Percentiles rank a stretch among this genome's conserved stretches.
Evolutionary conservation across 495 filamentous ascomycete species (phyloP).

Genomic region (Rhypophila decipiens): DNA sequence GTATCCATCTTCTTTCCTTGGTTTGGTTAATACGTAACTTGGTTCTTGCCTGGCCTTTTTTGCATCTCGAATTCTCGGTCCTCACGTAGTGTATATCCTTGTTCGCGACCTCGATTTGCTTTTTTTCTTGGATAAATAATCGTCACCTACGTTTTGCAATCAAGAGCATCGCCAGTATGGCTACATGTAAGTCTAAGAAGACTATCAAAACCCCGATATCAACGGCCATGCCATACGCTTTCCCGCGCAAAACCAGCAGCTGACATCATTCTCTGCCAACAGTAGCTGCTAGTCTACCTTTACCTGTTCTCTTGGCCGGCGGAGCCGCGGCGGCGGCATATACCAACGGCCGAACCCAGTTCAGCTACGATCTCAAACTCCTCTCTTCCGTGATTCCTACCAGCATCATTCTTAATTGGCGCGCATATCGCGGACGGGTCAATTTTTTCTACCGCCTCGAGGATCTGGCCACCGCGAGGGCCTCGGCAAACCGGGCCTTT

Average conservation of each 20-base stretch:
- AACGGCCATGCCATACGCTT: too few relatives aligned
- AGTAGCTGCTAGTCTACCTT: conserved; percentile 20
- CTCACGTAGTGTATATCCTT: too few relatives aligned
- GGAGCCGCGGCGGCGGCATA: conserved; percentile 68
- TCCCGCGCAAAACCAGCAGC: not conserved
- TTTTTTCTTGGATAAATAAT: too few relatives aligned
- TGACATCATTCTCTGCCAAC: not conserved
- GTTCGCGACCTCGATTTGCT: too few relatives aligned
- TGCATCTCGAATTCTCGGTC: too few relatives aligned
- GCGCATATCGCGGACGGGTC: conserved; percentile 50
- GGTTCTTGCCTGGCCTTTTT: too few relatives aligned
- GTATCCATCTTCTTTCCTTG: too few relatives aligned
- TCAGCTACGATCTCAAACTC: conserved; percentile 60
- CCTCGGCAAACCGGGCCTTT: conserved; percentile 52
- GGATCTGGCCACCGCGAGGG: conserved; percentile 51
- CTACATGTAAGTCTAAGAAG: too few relatives aligned
- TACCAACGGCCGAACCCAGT: conserved; percentile 63
- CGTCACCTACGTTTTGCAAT: too few relatives aligned
- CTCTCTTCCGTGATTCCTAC: conserved; percentile 44
- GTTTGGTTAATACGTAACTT: too few relatives aligned
- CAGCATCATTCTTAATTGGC: conserved; percentile 31
- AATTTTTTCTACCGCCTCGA: conserved; percentile 83
- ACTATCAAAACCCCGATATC: too few relatives aligned
- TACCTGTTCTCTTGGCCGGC: conserved; percentile 55
- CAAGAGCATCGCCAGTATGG: too few relatives aligned